A percentile compares a stretch with the other conserved stretches of the same genome.
Evolutionary conservation across 345 rosid species (phyloP).

Genomic region (Aegle marmelos): DNA sequence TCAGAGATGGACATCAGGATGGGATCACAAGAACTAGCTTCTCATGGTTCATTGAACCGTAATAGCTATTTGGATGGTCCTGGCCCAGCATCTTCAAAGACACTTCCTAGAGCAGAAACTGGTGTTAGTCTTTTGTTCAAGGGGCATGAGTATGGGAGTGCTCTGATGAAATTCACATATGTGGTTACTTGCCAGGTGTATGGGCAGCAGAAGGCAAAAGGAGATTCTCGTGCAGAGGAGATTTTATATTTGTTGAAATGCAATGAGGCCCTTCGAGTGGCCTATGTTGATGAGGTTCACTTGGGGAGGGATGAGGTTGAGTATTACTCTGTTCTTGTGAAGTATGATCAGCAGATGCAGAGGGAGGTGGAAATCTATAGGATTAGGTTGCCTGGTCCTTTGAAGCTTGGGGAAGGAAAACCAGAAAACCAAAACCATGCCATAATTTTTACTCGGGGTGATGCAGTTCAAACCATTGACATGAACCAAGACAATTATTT

Average conservation of each 20-base stretch:
- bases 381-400: constrained; percentile 80
- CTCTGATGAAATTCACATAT: constrained; percentile 84
- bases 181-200: constrained; percentile 83
- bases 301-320: constrained; percentile 54
- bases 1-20: constrained; percentile 71
- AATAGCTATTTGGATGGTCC: constrained; percentile 25
- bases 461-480: constrained; percentile 91
- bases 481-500: constrained; percentile 95
- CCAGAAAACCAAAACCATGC: constrained; percentile 99
- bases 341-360: constrained; percentile 64
- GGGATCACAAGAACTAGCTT: constrained; percentile 52
- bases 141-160: constrained; percentile 79
- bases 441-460: constrained; percentile 88
- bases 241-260: constrained; percentile 65
- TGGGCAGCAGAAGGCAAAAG: constrained; percentile 69
- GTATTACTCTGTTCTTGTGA: constrained; percentile 81
- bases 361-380: constrained; percentile 87
- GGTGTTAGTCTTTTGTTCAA: constrained; percentile 65
- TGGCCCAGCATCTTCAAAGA: constrained; percentile 27
- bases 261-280: constrained; percentile 85
- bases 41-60: constrained; percentile 36
- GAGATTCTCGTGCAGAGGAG: constrained; percentile 77
- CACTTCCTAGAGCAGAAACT: constrained; percentile 47
- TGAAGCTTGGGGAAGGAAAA: constrained; percentile 93
- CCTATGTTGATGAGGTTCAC: constrained; percentile 77